Evolutionary conservation across 2,329 filamentous ascomycete species (phyloP), one percentile per base, ranked within the genome.

Genomic region (Rutstroemia sp.): DNA sequence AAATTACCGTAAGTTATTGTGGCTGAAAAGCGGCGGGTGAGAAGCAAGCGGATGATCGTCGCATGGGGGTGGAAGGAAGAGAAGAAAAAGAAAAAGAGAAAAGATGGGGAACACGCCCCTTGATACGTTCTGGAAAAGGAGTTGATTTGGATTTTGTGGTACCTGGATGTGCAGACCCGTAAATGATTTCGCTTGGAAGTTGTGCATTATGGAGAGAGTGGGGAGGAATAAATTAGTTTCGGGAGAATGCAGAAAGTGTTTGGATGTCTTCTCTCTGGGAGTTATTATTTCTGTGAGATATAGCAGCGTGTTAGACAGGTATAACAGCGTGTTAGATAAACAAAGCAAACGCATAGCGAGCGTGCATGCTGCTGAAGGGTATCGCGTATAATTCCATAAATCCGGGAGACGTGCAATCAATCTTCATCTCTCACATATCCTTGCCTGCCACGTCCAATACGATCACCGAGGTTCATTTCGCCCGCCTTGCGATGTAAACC

Each of bases 401-500:
- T 40, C 5, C 14, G 14, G 9, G 14, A 12, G 39, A 16, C 1
- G 7, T 19, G 25, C 12, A 42, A 17, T 51, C 45, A 67, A 23
- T 68, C 62, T 17, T 79, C 73, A n/a, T 79, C 77, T 58, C 67
- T 70, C 57, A 75, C 73, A 25, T 73, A 72, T 1, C 74, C 75
- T 51, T 74, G 73, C 51, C 74, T 70, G 12, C 74, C 73, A 38
- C 78, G 72, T 1, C 77, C 78, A 61, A 81, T 75, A 5, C 79
- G 73, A 62, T 80, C 77, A 0, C 73, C 77, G 45, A 83, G 67
- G 23, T 75, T 75, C 67, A 80, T 70, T 54, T 78, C 74, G 12
- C 75, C 75, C 47, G 76, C 79, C 63, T 84, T 78, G 56, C 79
- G 79, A 65, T 88, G 82, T 55, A 89, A 70, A 0, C 77, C 77